Evolutionary conservation across 495 filamentous ascomycete genomes (phyloP).

Genomic region (Xanthoparmelia taractica): DNA sequence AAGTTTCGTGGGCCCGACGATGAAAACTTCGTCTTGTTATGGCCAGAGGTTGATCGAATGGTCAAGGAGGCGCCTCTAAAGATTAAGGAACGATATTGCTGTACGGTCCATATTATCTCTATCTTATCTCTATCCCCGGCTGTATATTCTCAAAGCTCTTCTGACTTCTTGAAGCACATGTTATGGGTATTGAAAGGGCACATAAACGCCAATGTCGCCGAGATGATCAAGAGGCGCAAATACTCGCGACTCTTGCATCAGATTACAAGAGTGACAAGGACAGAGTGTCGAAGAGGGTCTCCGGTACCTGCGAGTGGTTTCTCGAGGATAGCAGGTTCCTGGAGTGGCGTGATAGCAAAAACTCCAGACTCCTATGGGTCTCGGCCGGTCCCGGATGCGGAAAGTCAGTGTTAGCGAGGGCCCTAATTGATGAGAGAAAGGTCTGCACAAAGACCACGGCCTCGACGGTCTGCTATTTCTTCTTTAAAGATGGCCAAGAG

Average conservation of each 20-base stretch:
- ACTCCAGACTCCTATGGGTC: slow-evolving; percentile 37
- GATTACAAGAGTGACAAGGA: slow-evolving; percentile 32
- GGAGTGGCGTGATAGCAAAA: slow-evolving; percentile 27
- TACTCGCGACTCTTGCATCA: not conserved
- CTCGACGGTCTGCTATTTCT: slow-evolving; percentile 37
- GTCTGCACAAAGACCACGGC: slow-evolving; percentile 26
- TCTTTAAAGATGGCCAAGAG: slow-evolving; percentile 39
- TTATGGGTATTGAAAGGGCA: too few relatives aligned
- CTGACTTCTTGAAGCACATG: too few relatives aligned
- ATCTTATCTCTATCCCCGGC: too few relatives aligned
- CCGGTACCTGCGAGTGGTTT: slow-evolving; percentile 36
- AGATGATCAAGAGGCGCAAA: too few relatives aligned
- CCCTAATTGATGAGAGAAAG: slow-evolving; percentile 32
- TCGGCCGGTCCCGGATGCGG: slow-evolving; percentile 43
- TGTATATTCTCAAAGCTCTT: too few relatives aligned
- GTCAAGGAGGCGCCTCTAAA: too few relatives aligned
- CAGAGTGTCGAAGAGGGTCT: slow-evolving; percentile 1
- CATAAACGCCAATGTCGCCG: too few relatives aligned
- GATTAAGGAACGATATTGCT: too few relatives aligned
- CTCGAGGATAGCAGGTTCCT: slow-evolving; percentile 30
- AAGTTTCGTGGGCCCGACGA: not conserved
- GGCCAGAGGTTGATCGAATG: too few relatives aligned
- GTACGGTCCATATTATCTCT: too few relatives aligned
- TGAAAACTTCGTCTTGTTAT: not conserved
- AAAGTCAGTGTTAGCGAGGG: slow-evolving; percentile 38